Base-by-base conservation (phyloP, 2,329 filamentous ascomycete genomes). In the Claviceps africana region DNA sequence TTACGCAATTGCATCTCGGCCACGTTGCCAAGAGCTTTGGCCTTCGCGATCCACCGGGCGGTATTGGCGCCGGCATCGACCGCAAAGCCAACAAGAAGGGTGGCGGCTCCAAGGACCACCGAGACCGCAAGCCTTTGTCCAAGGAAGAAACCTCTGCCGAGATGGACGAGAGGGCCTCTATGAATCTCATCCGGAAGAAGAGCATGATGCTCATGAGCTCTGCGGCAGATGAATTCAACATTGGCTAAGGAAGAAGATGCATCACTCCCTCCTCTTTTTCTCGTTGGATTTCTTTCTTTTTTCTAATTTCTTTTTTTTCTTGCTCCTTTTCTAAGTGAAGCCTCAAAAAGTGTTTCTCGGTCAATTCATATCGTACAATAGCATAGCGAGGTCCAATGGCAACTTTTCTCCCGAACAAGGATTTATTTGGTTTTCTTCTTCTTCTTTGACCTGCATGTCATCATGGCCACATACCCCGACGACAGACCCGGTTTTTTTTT, bases 21-120 rank as follows among this genome's bases (percentile, higher is more conserved):
- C 93, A 98, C 72, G 73, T 93, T 57, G 91, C 91, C 8, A 98
- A 98, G 73, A 88, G 86, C 28, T 98, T 95, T 64, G 93, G 83
- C 1, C 71, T 98, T 58, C 78, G 94, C 57, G 93, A 98, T 66
- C 82, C 88, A 33, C 93, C 93, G 0, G 85, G 86, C 5, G 85
- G 86, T 48, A 94, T 98, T 51, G 82, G 82, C 35, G 74, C 73
- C 2, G 76, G 77, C 10, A 65, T 78, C 68, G 58, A 75, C 64
- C 64, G 69, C 61, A 67, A 72, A 67, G 62, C 70, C 60, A 67
- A 69, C 68, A 71, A 70, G 59, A 62, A 46, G 51, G 15, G 53
- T 25, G 49, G 46, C 37, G 5, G 39, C 43, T n/a, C 28, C 42
- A 65, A 67, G 46, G 15, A 42, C 2, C 62, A 51, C 35, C 58